Evolutionary conservation across 2,329 filamentous ascomycete genomes (phyloP).

Genomic region (Fusarium aywerte): DNA sequence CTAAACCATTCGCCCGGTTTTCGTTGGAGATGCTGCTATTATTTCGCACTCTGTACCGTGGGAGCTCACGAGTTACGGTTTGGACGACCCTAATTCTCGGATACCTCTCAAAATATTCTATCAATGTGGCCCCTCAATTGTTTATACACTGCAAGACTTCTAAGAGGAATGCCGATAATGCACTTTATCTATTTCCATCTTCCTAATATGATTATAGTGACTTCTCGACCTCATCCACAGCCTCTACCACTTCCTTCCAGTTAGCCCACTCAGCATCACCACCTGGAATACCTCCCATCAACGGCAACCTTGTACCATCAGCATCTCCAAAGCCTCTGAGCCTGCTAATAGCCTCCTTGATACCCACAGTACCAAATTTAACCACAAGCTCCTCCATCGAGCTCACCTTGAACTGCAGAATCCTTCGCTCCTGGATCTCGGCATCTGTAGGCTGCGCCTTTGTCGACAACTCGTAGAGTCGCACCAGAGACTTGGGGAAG

Average conservation of each 20-base stretch:
- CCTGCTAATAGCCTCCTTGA: constrained; percentile 71
- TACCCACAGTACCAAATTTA: constrained; percentile 69
- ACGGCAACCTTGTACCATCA: constrained; percentile 68
- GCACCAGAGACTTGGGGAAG: constrained; percentile 70
- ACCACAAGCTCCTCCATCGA: constrained; percentile 71
- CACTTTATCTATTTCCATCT: background rate
- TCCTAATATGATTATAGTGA: constrained; percentile 27
- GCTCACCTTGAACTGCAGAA: constrained; percentile 70
- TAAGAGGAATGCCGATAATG: background rate
- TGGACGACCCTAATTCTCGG: no score
- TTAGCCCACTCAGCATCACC: constrained; percentile 67
- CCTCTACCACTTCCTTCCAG: constrained; percentile 59
- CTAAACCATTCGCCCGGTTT: constrained; percentile 45
- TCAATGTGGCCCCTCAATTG: no score
- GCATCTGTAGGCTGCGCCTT: constrained; percentile 50
- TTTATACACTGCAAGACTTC: background rate
- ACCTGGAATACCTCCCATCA: constrained; percentile 67
- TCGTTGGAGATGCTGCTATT: rapidly evolving
- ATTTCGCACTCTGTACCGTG: background rate
- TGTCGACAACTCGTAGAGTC: constrained; percentile 62
- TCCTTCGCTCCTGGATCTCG: constrained; percentile 61
- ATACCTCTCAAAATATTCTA: no score
- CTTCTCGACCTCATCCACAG: constrained; percentile 57
- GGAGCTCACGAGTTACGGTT: no score
- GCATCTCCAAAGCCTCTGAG: constrained; percentile 68